These are phyloP conservation scores for Cryphonectria naterciae DNA, from an alignment of 2,329 filamentous ascomycete species.

Conservation along the genomic window DNA sequence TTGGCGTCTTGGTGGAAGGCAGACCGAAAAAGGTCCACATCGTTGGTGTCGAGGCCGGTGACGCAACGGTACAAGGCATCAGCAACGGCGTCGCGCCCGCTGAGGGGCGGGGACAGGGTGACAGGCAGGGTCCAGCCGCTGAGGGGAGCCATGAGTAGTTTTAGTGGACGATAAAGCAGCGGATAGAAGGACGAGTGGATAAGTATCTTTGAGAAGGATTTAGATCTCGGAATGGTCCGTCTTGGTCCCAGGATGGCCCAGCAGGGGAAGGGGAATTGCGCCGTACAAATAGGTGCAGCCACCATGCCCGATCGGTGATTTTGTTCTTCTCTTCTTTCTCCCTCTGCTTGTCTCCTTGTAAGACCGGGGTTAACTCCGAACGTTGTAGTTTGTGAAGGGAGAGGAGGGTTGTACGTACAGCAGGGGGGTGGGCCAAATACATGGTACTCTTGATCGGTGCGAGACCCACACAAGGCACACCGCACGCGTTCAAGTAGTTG, in stretches of 20 bases:
- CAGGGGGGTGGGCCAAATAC: too few relatives aligned
- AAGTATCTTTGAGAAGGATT: too few relatives aligned
- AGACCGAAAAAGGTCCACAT: conserved; percentile 37
- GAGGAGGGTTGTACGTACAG: too few relatives aligned
- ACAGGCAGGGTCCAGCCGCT: conserved; percentile 19
- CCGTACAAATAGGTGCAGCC: neutral
- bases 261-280: neutral
- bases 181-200: too few relatives aligned
- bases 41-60: conserved; percentile 36
- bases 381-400: too few relatives aligned
- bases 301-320: neutral
- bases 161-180: too few relatives aligned
- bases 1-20: conserved; percentile 34
- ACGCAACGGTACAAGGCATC: conserved; percentile 39
- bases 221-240: too few relatives aligned
- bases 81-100: conserved; percentile 38
- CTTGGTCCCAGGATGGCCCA: too few relatives aligned
- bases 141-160: neutral
- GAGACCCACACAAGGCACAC: too few relatives aligned
- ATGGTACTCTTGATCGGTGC: too few relatives aligned
- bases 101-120: conserved; percentile 31
- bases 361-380: neutral
- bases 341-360: neutral
- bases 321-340: neutral
- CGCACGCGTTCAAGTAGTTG: too few relatives aligned